phyloP scores from a whole-genome alignment of 2,329 filamentous ascomycete species.

The Stagonosporopsis chrysanthemi region DNA sequence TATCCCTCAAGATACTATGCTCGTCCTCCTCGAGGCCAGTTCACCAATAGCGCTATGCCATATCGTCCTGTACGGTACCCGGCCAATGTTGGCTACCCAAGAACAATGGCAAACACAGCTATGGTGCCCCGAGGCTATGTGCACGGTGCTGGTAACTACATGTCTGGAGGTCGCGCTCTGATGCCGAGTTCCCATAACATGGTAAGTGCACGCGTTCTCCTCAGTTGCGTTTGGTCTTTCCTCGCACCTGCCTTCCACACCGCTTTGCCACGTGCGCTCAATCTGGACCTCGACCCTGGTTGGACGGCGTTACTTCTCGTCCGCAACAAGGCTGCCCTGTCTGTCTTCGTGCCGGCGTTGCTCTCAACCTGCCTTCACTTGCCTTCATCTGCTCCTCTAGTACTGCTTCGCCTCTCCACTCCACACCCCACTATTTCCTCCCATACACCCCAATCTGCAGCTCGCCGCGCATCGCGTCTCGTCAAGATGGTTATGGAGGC shows the following conservation, averaged over 20 bases:
- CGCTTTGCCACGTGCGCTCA: constrained; percentile 20
- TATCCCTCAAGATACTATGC: constrained; percentile 40
- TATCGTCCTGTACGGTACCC: constrained; percentile 21
- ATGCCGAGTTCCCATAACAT: constrained; percentile 31
- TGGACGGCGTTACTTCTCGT: constrained; percentile 5
- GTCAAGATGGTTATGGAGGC: constrained; percentile 26
- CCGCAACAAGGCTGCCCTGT: constrained; percentile 6
- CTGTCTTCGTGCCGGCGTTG: constrained; percentile 5
- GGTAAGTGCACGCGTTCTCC: constrained; percentile 35
- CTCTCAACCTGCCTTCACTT: constrained; percentile 22
- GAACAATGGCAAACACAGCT: constrained; percentile 1
- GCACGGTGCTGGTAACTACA: constrained; percentile 24
- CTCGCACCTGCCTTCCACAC: constrained; percentile 24
- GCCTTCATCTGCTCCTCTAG: constrained; percentile 9
- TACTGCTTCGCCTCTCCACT: constrained; percentile 2
- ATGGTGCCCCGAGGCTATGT: constrained; percentile 16
- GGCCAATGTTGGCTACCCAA: constrained; percentile 14
- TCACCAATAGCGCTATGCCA: constrained; percentile 7
- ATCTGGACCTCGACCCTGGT: not conserved
- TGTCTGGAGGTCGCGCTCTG: constrained; percentile 23
- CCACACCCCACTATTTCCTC: not conserved
- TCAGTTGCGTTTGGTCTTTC: constrained; percentile 11
- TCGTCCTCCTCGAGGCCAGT: constrained; percentile 23
- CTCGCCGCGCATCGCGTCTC: not conserved
- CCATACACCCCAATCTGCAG: not conserved